A percentile compares a stretch with the other conserved stretches of the same genome.
These are phyloP conservation scores for Carex arenaria DNA, from an alignment of 202 grass and related monocot genomes.

Conservation along the genomic window DNA sequence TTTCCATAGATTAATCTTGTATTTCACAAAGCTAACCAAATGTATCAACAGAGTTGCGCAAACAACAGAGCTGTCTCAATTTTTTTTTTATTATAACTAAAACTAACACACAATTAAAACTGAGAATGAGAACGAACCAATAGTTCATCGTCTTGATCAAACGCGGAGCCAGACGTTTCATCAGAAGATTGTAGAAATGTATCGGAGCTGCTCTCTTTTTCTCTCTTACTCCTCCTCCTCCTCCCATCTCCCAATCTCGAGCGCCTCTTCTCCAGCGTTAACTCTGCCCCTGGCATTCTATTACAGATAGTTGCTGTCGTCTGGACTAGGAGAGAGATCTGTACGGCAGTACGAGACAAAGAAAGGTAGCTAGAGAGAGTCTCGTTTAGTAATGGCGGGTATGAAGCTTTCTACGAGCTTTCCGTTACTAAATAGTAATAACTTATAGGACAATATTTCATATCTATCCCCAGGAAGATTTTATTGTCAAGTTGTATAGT, in stretches of 20 bases:
- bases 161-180: background rate
- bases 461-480: background rate
- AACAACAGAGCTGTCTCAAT: background rate
- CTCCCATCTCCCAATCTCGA: slow-evolving; percentile 12
- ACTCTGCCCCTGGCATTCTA: slow-evolving; percentile 24
- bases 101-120: background rate
- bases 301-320: background rate
- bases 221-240: slow-evolving; percentile 24
- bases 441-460: background rate
- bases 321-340: background rate
- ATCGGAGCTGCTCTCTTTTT: background rate
- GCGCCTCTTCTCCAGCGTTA: slow-evolving; percentile 5
- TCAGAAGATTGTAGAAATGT: slow-evolving; percentile 5
- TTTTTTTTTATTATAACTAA: background rate
- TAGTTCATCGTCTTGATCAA: slow-evolving; percentile 16
- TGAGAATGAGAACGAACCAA: slow-evolving; percentile 6
- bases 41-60: background rate
- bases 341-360: slow-evolving; percentile 19
- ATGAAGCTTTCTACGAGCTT: slow-evolving; percentile 30
- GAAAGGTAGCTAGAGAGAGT: slow-evolving; percentile 22
- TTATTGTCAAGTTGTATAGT: background rate
- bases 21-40: background rate
- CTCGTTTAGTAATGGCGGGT: slow-evolving; percentile 23
- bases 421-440: background rate
- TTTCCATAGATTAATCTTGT: background rate